A percentile compares a stretch with the other conserved stretches of the same genome.
These are phyloP conservation scores for Aeminium ludgeri DNA, from an alignment of 495 filamentous ascomycete species.

Conservation along the genomic window DNA sequence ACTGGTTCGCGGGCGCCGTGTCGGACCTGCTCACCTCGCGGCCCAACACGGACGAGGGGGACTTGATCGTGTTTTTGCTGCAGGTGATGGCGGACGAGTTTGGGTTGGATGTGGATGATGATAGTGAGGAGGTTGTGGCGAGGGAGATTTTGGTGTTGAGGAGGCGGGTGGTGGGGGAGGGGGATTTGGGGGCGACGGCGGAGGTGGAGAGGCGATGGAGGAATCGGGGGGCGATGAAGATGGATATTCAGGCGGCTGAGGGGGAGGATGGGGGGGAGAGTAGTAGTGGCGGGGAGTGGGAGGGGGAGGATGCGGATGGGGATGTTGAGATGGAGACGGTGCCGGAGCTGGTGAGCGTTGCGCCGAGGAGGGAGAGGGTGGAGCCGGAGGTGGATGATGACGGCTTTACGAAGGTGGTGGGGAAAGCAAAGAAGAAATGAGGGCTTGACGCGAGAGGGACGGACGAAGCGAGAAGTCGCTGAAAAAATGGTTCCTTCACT, in stretches of 20 bases:
- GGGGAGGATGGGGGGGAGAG: slow-evolving; percentile 30
- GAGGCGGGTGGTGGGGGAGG: slow-evolving; percentile 33
- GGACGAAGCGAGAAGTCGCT: neutral
- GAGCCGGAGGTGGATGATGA: slow-evolving; percentile 79
- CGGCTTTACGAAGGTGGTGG: slow-evolving; percentile 78
- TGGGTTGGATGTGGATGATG: slow-evolving; percentile 78
- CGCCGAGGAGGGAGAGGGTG: slow-evolving; percentile 38
- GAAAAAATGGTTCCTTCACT: too few relatives aligned
- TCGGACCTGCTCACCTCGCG: slow-evolving; percentile 55
- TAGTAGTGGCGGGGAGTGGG: slow-evolving; percentile 33
- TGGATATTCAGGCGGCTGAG: slow-evolving; percentile 41
- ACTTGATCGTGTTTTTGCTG: slow-evolving; percentile 65
- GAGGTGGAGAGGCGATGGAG: slow-evolving; percentile 51
- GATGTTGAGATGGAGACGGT: slow-evolving; percentile 47
- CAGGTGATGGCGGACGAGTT: slow-evolving; percentile 94
- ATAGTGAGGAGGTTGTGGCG: slow-evolving; percentile 58
- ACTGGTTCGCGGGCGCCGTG: slow-evolving; percentile 85
- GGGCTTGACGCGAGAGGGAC: neutral
- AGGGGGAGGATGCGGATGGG: slow-evolving; percentile 34
- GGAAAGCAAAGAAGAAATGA: slow-evolving; percentile 50
- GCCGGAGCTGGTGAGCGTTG: slow-evolving; percentile 37
- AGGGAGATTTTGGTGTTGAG: slow-evolving; percentile 51
- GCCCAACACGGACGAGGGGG: slow-evolving; percentile 62
- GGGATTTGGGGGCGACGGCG: slow-evolving; percentile 40
- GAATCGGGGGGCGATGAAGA: slow-evolving; percentile 39